A percentile compares a stretch with the other conserved stretches of the same genome.
Evolutionary conservation across 2,329 filamentous ascomycete genomes (phyloP).

Genomic region (Atkinsonella texensis): DNA sequence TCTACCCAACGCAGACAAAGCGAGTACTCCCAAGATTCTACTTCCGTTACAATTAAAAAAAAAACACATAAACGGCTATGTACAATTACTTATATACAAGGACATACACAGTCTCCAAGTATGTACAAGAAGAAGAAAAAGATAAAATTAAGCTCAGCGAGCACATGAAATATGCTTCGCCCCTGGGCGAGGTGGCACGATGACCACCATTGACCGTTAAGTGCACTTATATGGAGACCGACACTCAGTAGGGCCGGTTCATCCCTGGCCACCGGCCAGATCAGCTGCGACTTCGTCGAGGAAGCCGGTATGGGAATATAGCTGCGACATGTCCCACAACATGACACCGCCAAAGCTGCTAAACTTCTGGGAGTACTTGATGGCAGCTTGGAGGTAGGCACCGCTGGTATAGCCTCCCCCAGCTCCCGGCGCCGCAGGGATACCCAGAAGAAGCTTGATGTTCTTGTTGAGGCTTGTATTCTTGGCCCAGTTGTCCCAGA

Average conservation of each 20-base stretch:
- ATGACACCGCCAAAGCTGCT: conserved; percentile 54
- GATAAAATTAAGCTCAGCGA: background rate
- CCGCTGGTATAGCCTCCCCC: conserved; percentile 43
- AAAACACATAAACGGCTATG: no score
- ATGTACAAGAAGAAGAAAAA: background rate
- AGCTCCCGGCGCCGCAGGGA: conserved; percentile 42
- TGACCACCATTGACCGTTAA: conserved; percentile 12
- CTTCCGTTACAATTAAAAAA: no score
- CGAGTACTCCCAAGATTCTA: no score
- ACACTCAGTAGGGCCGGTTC: conserved; percentile 12
- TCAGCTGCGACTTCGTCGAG: conserved; percentile 30
- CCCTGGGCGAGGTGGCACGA: conserved; percentile 6
- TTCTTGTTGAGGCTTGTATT: conserved; percentile 40
- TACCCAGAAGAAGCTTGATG: conserved; percentile 50
- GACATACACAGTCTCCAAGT: no score
- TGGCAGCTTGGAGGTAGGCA: conserved; percentile 32
- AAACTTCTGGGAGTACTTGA: conserved; percentile 42
- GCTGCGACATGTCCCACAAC: conserved; percentile 57
- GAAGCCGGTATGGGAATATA: conserved; percentile 46
- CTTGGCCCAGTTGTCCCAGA: conserved; percentile 56
- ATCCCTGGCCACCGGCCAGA: conserved; percentile 15
- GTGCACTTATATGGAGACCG: conserved; percentile 13
- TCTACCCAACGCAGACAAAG: no score
- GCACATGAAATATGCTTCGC: background rate
- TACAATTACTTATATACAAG: no score